phyloP scores from a whole-genome alignment of 2,329 filamentous ascomycete genomes.

The Berkeleyomyces rouxiae region DNA sequence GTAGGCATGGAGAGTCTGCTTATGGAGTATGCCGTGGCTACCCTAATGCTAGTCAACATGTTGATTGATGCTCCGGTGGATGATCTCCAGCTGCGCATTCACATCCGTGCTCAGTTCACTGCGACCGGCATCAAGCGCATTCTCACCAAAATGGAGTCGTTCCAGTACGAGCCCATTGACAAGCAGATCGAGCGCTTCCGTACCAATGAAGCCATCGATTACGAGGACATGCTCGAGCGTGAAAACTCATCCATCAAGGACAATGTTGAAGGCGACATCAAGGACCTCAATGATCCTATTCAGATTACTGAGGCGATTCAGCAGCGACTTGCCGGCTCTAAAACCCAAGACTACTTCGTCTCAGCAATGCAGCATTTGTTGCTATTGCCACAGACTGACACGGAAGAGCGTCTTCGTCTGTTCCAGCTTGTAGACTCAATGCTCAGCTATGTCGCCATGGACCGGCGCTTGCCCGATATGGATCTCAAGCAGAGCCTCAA shows the following conservation, averaged over 20 bases:
- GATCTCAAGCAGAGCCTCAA: conserved; percentile 95
- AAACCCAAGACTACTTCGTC: conserved; percentile 87
- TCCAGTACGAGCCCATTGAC: conserved; percentile 96
- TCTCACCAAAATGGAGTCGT: conserved; percentile 89
- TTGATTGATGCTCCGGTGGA: conserved; percentile 78
- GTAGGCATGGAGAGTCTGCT: conserved; percentile 97
- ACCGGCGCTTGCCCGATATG: conserved; percentile 85
- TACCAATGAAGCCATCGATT: conserved; percentile 91
- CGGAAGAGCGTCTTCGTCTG: conserved; percentile 82
- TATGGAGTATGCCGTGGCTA: conserved; percentile 97
- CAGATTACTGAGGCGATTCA: conserved; percentile 93
- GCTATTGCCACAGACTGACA: conserved; percentile 78
- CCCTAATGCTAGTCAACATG: conserved; percentile 91
- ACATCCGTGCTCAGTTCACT: conserved; percentile 90
- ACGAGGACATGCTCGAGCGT: conserved; percentile 86
- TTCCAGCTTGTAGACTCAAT: conserved; percentile 98
- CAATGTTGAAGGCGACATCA: conserved; percentile 66
- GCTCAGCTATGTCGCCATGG: conserved; percentile 98
- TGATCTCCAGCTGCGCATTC: conserved; percentile 79
- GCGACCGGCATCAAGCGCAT: conserved; percentile 91
- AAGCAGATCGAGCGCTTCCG: conserved; percentile 93
- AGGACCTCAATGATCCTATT: conserved; percentile 79
- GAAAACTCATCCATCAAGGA: conserved; percentile 87
- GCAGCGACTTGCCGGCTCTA: conserved; percentile 63
- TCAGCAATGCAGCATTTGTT: conserved; percentile 91